Conservation (phyloP, 1,284 basidiomycete genomes). For the Pyrrhoderma lamaoense region DNA sequence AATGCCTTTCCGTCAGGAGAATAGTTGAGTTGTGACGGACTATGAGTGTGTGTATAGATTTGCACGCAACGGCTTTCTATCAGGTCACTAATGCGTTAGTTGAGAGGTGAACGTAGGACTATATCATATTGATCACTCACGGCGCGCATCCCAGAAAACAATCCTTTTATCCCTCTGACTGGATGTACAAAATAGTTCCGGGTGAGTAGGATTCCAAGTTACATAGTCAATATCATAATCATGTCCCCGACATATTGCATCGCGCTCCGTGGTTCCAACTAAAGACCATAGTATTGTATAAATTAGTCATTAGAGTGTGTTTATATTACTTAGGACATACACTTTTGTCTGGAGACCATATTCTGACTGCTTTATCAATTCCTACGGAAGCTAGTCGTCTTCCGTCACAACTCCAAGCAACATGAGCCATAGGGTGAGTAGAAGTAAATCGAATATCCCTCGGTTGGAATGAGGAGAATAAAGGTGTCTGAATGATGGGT, state of each 20-base stretch:
- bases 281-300: constrained; percentile 4
- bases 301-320: not conserved
- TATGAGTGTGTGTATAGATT: constrained; percentile 45
- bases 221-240: constrained; percentile 68
- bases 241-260: constrained; percentile 60
- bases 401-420: constrained; percentile 77
- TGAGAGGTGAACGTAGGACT: not conserved
- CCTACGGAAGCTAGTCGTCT: constrained; percentile 71
- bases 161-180: constrained; percentile 64
- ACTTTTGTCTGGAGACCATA: constrained; percentile 70
- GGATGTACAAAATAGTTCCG: constrained; percentile 71
- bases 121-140: constrained; percentile 35
- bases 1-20: constrained; percentile 62
- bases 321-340: constrained; percentile 34
- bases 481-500: constrained; percentile 45
- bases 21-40: constrained; percentile 58
- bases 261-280: constrained; percentile 63
- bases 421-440: constrained; percentile 58
- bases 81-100: constrained; percentile 6
- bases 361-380: constrained; percentile 65
- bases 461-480: constrained; percentile 69
- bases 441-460: constrained; percentile 63
- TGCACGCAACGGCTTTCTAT: constrained; percentile 63
- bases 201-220: constrained; percentile 76
- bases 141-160: constrained; percentile 78